Conservation (phyloP, 176 grass and related monocot genomes). For the Thalia dealbata region DNA sequence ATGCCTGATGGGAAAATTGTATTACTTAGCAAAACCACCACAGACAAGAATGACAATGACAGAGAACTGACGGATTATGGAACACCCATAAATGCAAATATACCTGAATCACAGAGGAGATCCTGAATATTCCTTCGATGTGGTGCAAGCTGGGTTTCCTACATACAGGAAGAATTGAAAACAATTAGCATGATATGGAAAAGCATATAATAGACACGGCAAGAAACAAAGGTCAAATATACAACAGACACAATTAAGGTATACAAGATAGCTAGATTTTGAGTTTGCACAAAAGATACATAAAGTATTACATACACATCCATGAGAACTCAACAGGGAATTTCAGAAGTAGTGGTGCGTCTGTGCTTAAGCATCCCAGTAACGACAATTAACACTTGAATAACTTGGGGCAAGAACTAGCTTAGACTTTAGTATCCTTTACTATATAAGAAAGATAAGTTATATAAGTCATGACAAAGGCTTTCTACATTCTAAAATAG, state of each 20-base stretch:
- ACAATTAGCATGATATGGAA: background rate
- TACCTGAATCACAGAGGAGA: slow-evolving; percentile 87
- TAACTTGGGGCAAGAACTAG: too few relatives aligned
- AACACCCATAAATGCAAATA: slow-evolving; percentile 2
- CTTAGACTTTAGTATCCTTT: too few relatives aligned
- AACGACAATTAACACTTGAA: too few relatives aligned
- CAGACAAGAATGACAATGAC: slow-evolving; percentile 8
- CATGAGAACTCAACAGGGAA: too few relatives aligned
- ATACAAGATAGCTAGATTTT: too few relatives aligned
- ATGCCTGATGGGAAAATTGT: slow-evolving; percentile 37
- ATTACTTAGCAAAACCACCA: slow-evolving; percentile 26
- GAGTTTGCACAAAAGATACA: too few relatives aligned
- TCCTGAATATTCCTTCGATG: slow-evolving; percentile 92
- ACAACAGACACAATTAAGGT: background rate
- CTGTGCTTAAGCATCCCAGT: too few relatives aligned
- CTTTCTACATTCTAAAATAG: too few relatives aligned
- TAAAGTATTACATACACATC: too few relatives aligned
- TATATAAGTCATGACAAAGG: too few relatives aligned
- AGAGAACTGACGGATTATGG: slow-evolving; percentile 5
- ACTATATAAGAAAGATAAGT: too few relatives aligned
- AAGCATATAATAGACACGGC: background rate
- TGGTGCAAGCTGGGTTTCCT: slow-evolving; percentile 92
- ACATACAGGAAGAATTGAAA: slow-evolving; percentile 6
- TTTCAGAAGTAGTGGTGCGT: too few relatives aligned
- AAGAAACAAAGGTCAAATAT: background rate